Evolutionary conservation across 768 basidiomycete species (phyloP), one percentile per base, ranked within the genome.

Genomic region (Boletus reticulatus): DNA sequence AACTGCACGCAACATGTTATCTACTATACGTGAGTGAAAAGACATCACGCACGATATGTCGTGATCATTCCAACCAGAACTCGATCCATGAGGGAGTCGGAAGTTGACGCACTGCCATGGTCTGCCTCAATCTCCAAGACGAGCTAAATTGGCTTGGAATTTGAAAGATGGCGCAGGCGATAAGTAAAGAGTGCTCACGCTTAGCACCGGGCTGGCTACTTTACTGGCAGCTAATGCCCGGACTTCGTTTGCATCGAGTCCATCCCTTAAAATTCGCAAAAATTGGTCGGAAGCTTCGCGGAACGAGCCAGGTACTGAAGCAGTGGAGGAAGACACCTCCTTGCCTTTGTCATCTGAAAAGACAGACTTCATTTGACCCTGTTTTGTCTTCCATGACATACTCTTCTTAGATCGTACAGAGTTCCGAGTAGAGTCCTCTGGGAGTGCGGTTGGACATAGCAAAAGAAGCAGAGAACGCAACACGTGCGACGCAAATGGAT

Each of bases 401-500:
- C 88, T 92, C 72, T 88, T 92, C 69, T 91, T 96, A 12, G 92
- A 94, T n/a, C 94, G 83, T 32, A 92, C 58, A 31, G 75, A 68
- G 11, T 76, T 75, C 32, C 66, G 67, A 49, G 66, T 64, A 22
- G 78, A 57, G 27, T 73, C 77, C 5, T 72, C 72, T 14, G 74
- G 59, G 5, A 80, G 76, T 3, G 83, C 64, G 29, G 76, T 72
- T 0, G 92, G 89, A 14, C 83, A 85, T n/a, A 97, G 76, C 42
- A 97, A 77, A 6, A 88, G 67, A 14, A 98, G 80, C 3, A 98
- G 72, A 22, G 88, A 84, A 37, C 95, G 87, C 44, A 96, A 60
- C 42, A 94, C 91, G 62, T 98, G 96, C 0, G 96, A 95, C 36
- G 89, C 94, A 64, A 94, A 96, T 32, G 89, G 86, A 63, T 96